These are phyloP conservation scores for Psilocybe azurescens DNA, from an alignment of 768 basidiomycete species.

Conservation along the genomic window DNA sequence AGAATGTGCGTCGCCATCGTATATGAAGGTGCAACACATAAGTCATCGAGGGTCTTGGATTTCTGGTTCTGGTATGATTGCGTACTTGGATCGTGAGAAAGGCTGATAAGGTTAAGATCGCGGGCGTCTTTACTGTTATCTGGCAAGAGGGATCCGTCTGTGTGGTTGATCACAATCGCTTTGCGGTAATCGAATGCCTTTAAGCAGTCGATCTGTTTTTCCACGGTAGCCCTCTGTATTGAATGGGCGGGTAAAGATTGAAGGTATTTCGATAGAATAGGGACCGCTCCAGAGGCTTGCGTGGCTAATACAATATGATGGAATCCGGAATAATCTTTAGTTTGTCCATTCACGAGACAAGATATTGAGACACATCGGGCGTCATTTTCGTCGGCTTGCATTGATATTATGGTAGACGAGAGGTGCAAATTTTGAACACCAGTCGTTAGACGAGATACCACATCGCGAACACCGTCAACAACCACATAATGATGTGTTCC, in stretches of 20 bases:
- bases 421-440: constrained; percentile 58
- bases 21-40: constrained; percentile 51
- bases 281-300: constrained; percentile 68
- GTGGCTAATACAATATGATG: constrained; percentile 76
- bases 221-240: constrained; percentile 34
- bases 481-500: constrained; percentile 75
- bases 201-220: constrained; percentile 53
- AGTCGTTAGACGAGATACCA: constrained; percentile 54
- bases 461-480: constrained; percentile 60
- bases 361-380: constrained; percentile 41
- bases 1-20: constrained; percentile 78
- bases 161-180: constrained; percentile 74
- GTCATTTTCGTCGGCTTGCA: constrained; percentile 44
- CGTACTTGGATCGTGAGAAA: neutral
- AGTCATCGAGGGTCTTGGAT: constrained; percentile 18
- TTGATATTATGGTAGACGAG: constrained; percentile 51
- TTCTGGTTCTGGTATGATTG: neutral
- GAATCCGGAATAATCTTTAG: constrained; percentile 49
- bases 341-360: constrained; percentile 35
- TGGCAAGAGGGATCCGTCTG: constrained; percentile 64
- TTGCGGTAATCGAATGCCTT: constrained; percentile 56
- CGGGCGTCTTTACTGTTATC: constrained; percentile 51
- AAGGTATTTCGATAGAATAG: constrained; percentile 54
- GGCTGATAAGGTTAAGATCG: constrained; percentile 63
- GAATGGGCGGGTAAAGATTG: constrained; percentile 38